These are phyloP conservation scores for Neoboletus brunneissimus DNA, from an alignment of 768 basidiomycete genomes.

Conservation along the genomic window DNA sequence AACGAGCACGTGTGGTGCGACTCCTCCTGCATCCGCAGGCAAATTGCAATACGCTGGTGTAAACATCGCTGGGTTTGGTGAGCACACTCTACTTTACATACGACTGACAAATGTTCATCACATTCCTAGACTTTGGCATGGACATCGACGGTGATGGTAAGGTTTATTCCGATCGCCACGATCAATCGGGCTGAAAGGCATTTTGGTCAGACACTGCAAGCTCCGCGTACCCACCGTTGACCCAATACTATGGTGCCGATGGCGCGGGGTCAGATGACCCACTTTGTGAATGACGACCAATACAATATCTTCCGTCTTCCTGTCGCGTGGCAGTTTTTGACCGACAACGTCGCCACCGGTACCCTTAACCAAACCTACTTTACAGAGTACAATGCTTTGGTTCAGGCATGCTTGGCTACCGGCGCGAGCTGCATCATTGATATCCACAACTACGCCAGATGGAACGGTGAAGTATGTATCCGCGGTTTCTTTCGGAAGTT, in stretches of 20 bases:
- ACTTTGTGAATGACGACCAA: constrained; percentile 51
- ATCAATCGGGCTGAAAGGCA: neutral
- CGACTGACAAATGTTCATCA: neutral
- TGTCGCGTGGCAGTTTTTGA: constrained; percentile 54
- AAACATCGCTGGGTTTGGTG: constrained; percentile 15
- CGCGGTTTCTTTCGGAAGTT: neutral
- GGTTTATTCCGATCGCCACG: neutral
- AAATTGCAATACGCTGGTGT: constrained; percentile 10
- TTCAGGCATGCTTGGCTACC: constrained; percentile 8
- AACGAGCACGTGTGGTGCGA: neutral
- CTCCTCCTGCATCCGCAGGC: constrained; percentile 5
- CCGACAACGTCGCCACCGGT: constrained; percentile 37
- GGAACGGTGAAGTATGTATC: too few species aligned
- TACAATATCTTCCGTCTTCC: constrained; percentile 58
- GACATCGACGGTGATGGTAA: constrained; percentile 9
- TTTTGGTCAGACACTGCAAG: constrained; percentile 3
- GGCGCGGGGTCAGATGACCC: constrained; percentile 49
- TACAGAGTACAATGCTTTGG: constrained; percentile 7
- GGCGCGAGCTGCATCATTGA: too few species aligned
- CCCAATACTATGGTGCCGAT: constrained; percentile 6
- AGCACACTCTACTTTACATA: neutral
- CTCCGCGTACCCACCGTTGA: constrained; percentile 6
- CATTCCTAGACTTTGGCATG: constrained; percentile 8
- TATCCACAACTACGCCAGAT: too few species aligned
- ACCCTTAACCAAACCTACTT: constrained; percentile 28